Conservation (phyloP, 352 stramenopile genomes). For the Globisporangium cederbergense region DNA sequence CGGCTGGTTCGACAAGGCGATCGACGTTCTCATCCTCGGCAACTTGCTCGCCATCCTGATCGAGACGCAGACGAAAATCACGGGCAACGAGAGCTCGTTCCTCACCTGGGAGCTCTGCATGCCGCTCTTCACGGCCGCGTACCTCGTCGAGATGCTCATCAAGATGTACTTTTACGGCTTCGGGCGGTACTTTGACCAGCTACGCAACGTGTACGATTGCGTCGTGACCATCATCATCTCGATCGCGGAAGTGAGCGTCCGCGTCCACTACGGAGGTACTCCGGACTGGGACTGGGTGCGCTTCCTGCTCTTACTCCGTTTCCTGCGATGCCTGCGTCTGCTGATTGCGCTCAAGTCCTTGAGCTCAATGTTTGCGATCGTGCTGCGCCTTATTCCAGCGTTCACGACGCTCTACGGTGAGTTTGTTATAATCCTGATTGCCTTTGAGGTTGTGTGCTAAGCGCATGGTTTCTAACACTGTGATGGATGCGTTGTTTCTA, state of each 20-base stretch:
- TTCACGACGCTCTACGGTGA: slow-evolving; percentile 60
- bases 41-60: slow-evolving; percentile 48
- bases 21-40: slow-evolving; percentile 38
- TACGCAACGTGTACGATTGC: slow-evolving; percentile 83
- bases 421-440: neutral
- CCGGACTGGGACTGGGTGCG: slow-evolving; percentile 50
- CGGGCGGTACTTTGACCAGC: slow-evolving; percentile 51
- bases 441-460: neutral
- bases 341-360: slow-evolving; percentile 44
- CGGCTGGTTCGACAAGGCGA: slow-evolving; percentile 32
- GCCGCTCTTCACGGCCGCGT: slow-evolving; percentile 62
- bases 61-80: slow-evolving; percentile 51
- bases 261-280: slow-evolving; percentile 37
- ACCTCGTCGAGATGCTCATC: slow-evolving; percentile 78
- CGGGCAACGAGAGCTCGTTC: slow-evolving; percentile 21
- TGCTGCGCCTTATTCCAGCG: slow-evolving; percentile 39
- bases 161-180: slow-evolving; percentile 67
- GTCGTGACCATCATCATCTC: slow-evolving; percentile 67
- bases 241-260: slow-evolving; percentile 48
- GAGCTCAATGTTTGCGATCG: slow-evolving; percentile 52
- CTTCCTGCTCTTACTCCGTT: slow-evolving; percentile 53
- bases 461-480: neutral
- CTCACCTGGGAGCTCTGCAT: slow-evolving; percentile 50
- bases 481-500: slow-evolving; percentile 1
- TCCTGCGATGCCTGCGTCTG: slow-evolving; percentile 51